Percentiles rank a stretch among this genome's conserved stretches.
Conservation (phyloP, 139 green algal species). For the Coelastrella sp. region DNA sequence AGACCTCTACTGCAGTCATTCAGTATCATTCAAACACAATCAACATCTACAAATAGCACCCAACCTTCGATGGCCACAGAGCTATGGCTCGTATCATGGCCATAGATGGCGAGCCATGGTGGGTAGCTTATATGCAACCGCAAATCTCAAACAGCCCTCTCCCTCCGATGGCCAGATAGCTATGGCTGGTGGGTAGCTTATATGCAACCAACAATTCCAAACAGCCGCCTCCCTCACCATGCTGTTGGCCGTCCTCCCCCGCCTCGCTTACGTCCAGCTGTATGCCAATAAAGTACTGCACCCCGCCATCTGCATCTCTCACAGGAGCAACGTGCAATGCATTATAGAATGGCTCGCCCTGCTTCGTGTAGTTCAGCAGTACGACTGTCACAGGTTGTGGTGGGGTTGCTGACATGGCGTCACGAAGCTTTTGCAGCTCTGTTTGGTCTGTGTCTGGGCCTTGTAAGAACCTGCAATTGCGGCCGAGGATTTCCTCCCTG, state of each 20-base stretch:
- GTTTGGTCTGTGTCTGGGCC: conserved; percentile 57
- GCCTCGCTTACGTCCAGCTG: conserved; percentile 66
- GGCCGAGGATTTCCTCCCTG: conserved; percentile 71
- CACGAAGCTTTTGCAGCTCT: conserved; percentile 55
- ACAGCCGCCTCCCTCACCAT: not conserved
- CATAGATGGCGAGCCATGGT: too few relatives aligned
- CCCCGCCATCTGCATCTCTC: conserved; percentile 58
- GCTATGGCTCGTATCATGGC: too few relatives aligned
- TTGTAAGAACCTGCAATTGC: conserved; percentile 83
- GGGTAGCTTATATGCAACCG: too few relatives aligned
- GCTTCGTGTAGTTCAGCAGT: conserved; percentile 76
- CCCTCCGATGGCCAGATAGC: too few relatives aligned
- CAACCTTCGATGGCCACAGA: too few relatives aligned
- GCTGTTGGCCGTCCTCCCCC: not conserved
- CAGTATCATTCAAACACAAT: too few relatives aligned
- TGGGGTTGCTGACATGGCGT: conserved; percentile 53
- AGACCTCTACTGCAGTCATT: too few relatives aligned
- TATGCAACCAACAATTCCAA: too few relatives aligned
- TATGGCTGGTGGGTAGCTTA: too few relatives aligned
- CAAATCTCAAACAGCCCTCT: too few relatives aligned
- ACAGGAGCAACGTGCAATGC: conserved; percentile 73
- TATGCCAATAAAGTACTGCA: conserved; percentile 77
- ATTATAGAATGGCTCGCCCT: conserved; percentile 77
- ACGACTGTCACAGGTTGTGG: conserved; percentile 60
- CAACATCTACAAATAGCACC: too few relatives aligned